A percentile compares a stretch with the other conserved stretches of the same genome.
Conservation (phyloP, 257 asterid genomes). For the Oldenlandia corymbosa region DNA sequence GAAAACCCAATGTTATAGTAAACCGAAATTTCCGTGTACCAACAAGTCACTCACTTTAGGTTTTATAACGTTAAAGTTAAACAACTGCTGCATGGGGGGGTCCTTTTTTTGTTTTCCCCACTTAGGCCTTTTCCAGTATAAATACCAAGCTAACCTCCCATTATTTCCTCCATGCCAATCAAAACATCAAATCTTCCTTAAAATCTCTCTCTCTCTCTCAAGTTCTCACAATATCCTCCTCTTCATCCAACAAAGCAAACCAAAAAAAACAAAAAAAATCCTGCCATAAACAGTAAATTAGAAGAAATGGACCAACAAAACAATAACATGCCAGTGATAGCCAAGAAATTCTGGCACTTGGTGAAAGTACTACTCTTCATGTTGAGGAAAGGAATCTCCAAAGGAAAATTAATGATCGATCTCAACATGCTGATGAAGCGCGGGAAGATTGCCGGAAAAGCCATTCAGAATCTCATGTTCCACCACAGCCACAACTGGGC, state of each 20-base stretch:
- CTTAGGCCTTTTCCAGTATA: conserved; percentile 20
- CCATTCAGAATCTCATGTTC: conserved; percentile 59
- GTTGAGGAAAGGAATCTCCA: conserved; percentile 68
- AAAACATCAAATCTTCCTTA: conserved; percentile 9
- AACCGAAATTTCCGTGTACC: conserved; percentile 32
- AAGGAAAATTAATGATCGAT: conserved; percentile 52
- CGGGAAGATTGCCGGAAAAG: conserved; percentile 75
- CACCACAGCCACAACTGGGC: conserved; percentile 45
- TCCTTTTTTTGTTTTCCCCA: conserved; percentile 11
- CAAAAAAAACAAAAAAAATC: not conserved
- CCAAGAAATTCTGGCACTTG: conserved; percentile 69
- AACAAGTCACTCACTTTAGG: conserved; percentile 27
- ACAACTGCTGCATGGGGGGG: conserved; percentile 11
- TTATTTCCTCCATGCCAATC: conserved; percentile 18
- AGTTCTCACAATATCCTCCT: conserved; percentile 9
- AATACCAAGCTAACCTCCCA: conserved; percentile 27
- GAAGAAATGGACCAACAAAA: conserved; percentile 65
- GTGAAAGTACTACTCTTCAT: conserved; percentile 52
- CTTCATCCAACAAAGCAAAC: not conserved
- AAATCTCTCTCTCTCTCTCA: not conserved
- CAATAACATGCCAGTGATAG: conserved; percentile 52
- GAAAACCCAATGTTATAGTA: not conserved
- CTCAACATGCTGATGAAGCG: conserved; percentile 64
- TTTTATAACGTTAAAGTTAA: conserved; percentile 28
- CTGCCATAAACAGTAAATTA: too few relatives aligned